Evolutionary conservation across 139 green algal genomes (phyloP).

Genomic region (Tetraselmis chui): DNA sequence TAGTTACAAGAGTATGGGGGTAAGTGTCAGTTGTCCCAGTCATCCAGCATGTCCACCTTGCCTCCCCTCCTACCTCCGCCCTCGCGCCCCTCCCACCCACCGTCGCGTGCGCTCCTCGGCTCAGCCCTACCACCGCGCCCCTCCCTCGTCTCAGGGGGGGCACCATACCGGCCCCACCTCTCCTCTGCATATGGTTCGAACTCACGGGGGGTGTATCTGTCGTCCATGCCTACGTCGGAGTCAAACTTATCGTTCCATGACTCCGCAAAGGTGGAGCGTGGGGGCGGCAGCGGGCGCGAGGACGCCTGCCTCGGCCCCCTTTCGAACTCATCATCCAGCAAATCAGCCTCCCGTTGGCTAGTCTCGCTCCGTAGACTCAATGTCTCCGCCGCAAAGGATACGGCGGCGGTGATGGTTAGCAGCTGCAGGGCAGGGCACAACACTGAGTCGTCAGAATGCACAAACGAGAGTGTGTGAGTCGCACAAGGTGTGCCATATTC

Average conservation of each 20-base stretch:
- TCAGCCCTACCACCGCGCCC: not conserved
- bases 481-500: not conserved
- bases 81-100: not conserved
- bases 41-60: not conserved
- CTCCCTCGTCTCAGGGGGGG: not conserved
- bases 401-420: constrained; percentile 45
- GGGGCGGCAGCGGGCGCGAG: not conserved
- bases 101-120: not conserved
- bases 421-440: constrained; percentile 21
- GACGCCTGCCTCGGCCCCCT: too few species aligned
- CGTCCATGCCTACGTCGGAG: not conserved
- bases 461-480: not conserved
- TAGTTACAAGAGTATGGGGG: too few species aligned
- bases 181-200: not conserved
- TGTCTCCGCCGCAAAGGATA: constrained; percentile 52
- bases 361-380: constrained; percentile 38
- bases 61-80: not conserved
- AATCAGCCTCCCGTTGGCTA: not conserved
- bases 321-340: not conserved
- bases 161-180: not conserved
- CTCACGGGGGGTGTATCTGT: not conserved
- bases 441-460: not conserved
- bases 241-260: not conserved
- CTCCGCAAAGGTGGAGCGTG: not conserved
- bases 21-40: not conserved